Evolutionary conservation across 2,329 filamentous ascomycete species (phyloP).

Genomic region (Hysterium pulicare): DNA sequence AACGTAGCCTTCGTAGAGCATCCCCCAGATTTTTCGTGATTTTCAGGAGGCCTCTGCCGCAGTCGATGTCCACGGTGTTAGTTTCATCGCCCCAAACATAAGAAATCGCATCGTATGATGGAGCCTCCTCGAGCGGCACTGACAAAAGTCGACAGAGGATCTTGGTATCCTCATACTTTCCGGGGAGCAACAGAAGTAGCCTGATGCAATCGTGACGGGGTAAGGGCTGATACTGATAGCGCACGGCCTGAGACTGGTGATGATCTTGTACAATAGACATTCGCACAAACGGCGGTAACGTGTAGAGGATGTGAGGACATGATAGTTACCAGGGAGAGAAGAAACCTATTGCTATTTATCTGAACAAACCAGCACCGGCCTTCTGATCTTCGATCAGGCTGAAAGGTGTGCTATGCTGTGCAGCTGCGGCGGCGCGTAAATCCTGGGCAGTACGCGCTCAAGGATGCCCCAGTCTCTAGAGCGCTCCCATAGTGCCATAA

Average conservation of each 20-base stretch:
- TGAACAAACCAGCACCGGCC: too few relatives aligned
- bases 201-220: conserved; percentile 1
- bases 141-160: not conserved
- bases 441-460: not conserved
- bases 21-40: not conserved
- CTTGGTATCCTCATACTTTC: not conserved
- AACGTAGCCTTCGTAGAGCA: not conserved
- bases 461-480: not conserved
- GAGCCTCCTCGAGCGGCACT: conserved; percentile 1
- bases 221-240: conserved; percentile 2
- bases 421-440: not conserved
- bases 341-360: too few relatives aligned
- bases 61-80: not conserved
- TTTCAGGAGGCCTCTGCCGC: not conserved
- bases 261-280: too few relatives aligned
- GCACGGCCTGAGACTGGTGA: too few relatives aligned
- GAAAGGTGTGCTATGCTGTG: too few relatives aligned
- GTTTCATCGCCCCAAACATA: not conserved
- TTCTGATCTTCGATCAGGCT: too few relatives aligned
- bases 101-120: not conserved
- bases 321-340: too few relatives aligned
- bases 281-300: too few relatives aligned
- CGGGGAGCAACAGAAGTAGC: not conserved
- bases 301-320: too few relatives aligned
- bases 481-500: too few relatives aligned